phyloP scores from a whole-genome alignment of 2,329 filamentous ascomycete species.

The Fusarium sp. region DNA sequence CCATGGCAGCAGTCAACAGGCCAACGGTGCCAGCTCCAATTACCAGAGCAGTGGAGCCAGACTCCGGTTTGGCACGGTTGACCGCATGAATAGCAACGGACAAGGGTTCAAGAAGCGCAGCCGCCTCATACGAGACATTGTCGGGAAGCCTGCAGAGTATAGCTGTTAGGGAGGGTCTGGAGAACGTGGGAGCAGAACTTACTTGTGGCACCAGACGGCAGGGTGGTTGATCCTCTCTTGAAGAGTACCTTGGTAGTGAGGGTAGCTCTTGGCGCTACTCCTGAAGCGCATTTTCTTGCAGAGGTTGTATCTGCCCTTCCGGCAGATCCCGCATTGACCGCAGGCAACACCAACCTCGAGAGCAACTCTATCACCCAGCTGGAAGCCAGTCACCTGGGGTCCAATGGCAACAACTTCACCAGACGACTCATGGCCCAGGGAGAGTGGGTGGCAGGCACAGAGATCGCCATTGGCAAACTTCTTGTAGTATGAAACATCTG shows the following conservation, averaged over 20 bases:
- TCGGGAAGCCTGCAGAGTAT: constrained; percentile 64
- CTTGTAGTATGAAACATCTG: constrained; percentile 78
- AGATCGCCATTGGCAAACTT: constrained; percentile 79
- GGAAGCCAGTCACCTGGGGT: constrained; percentile 63
- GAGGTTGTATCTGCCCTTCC: constrained; percentile 69
- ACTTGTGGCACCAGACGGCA: constrained; percentile 72
- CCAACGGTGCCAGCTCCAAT: constrained; percentile 75
- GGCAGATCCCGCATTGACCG: constrained; percentile 63
- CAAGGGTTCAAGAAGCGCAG: constrained; percentile 71
- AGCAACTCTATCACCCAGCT: constrained; percentile 68
- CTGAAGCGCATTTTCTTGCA: constrained; percentile 72
- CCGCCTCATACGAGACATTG: constrained; percentile 68
- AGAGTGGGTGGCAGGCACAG: constrained; percentile 73
- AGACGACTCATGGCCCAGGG: constrained; percentile 72
- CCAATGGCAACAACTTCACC: constrained; percentile 69
- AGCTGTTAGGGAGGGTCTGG: constrained; percentile 8
- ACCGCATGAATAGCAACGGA: constrained; percentile 72
- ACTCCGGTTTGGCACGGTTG: constrained; percentile 64
- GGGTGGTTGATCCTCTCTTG: constrained; percentile 74
- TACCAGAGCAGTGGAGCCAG: constrained; percentile 69
- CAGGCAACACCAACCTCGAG: constrained; percentile 69
- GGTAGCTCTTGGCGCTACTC: constrained; percentile 72
- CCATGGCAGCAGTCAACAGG: constrained; percentile 72
- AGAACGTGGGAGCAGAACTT: constrained; percentile 38
- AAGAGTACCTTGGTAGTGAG: constrained; percentile 72